Evolutionary conservation across 164 flowering plant species (phyloP).

Genomic region (Paratinospora sagittata): DNA sequence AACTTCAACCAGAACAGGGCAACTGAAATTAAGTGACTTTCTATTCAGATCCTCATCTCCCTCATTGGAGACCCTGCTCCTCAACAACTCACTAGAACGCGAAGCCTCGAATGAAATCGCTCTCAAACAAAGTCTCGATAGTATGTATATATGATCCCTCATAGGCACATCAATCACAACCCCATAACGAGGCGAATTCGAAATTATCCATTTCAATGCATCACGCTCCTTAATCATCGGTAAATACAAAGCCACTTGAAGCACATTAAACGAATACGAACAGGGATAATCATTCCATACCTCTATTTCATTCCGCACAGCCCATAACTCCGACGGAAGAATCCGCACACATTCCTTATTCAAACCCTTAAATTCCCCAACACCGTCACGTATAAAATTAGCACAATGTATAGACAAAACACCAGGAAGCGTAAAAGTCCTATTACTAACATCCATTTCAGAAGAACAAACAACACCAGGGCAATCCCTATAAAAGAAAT

Average conservation of each 20-base stretch:
- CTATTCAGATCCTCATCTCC: slow-evolving; percentile 13
- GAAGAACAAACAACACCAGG: slow-evolving; percentile 58
- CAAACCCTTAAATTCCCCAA: slow-evolving; percentile 8
- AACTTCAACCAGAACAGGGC: slow-evolving; percentile 49
- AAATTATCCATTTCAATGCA: slow-evolving; percentile 49
- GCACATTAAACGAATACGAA: slow-evolving; percentile 38
- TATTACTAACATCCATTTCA: slow-evolving; percentile 17
- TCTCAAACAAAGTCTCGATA: slow-evolving; percentile 55
- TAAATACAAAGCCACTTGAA: slow-evolving; percentile 28
- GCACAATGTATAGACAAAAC: slow-evolving; percentile 52
- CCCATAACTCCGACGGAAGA: slow-evolving; percentile 65
- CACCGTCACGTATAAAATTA: slow-evolving; percentile 22
- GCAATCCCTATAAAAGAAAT: slow-evolving; percentile 65
- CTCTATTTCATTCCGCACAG: slow-evolving; percentile 43
- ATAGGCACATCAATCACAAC: slow-evolving; percentile 61
- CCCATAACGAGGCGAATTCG: slow-evolving; percentile 61
- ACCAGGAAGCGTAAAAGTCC: slow-evolving; percentile 49
- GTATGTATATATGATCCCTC: slow-evolving; percentile 64
- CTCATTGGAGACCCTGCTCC: slow-evolving; percentile 6
- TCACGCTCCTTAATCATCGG: slow-evolving; percentile 19
- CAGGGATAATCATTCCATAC: slow-evolving; percentile 62
- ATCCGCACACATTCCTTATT: slow-evolving; percentile 20
- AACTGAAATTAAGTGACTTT: slow-evolving; percentile 29
- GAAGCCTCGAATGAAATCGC: slow-evolving; percentile 56
- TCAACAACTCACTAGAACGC: slow-evolving; percentile 11